Conservation (phyloP, 441 rosid genomes). For the Adansonia grandidieri region DNA sequence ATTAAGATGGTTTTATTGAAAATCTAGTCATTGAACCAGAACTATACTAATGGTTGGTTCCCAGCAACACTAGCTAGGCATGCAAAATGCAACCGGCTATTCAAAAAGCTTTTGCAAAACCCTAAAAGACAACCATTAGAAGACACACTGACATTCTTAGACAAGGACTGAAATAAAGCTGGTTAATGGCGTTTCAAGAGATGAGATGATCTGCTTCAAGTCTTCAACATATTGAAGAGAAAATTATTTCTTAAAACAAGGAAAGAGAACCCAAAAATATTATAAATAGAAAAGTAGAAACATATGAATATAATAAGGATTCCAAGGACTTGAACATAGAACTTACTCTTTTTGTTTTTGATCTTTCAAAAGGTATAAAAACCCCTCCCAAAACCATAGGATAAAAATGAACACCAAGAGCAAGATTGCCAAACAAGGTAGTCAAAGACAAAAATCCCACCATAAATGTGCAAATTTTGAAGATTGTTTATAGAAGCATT, state of each 20-base stretch:
- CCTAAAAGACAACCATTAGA: slow-evolving; percentile 6
- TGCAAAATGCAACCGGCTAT: neutral
- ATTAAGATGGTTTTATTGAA: neutral
- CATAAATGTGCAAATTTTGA: slow-evolving; percentile 14
- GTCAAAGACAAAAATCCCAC: neutral
- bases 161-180: slow-evolving; percentile 1
- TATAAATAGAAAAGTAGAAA: neutral
- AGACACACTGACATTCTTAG: neutral
- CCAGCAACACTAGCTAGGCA: neutral
- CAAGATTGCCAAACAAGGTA: neutral
- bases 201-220: slow-evolving; percentile 1
- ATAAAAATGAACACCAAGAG: neutral
- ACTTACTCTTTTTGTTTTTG: neutral
- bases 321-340: slow-evolving; percentile 3
- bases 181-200: neutral
- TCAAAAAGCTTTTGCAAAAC: slow-evolving; percentile 8
- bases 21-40: slow-evolving; percentile 5
- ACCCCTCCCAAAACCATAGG: neutral
- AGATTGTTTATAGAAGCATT: slow-evolving; percentile 19
- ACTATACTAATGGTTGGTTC: neutral
- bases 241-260: neutral
- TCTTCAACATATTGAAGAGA: neutral
- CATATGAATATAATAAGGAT: neutral
- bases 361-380: neutral
- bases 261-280: neutral